Evolutionary conservation across 148 eudicot genomes (phyloP), one percentile per base, ranked within the genome.

Genomic region (Amaranthus hypochondriacus): DNA sequence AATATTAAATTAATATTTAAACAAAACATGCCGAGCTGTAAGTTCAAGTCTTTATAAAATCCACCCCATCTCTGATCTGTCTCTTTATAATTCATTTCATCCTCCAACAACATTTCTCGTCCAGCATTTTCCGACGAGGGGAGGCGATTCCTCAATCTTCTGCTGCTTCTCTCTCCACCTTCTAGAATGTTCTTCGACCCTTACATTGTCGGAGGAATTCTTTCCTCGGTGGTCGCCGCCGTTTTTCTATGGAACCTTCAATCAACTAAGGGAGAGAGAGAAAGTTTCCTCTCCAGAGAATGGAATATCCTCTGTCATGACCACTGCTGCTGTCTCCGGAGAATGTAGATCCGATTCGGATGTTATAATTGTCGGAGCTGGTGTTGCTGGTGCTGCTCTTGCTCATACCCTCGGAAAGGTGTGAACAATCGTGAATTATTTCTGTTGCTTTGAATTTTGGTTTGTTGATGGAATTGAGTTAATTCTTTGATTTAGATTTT

Each of bases 381-480:
- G 97, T 18, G 97, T 91, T 28, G 97, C 97, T 9, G 97, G 97
- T 51, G 92, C 97, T 59, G 97, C 92, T 28, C 90, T 92, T 49
- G 97, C 95, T 80, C 86, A 92, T 65, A 92, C 97, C 49, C 92
- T 92, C 46, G 97, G 95, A 75, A 90, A 89, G 97, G 95, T 90
- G 1, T 28, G 39, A 28, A 28, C 21, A 3, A 5, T 14, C 5
- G 61, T 13, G 14, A 13, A 58, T 15, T n/a, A 58, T n/a, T 0
- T 58, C 2, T 8, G 8, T 15, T 58, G 42, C 39, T 4, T 3
- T 58, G 62, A 5, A 56, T 57, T 57, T 57, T 28, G 39, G 5
- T 21, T 28, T 60, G 46, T 28, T 6, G 61, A n/a, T 60, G 64
- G 6, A 21, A 7, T 6, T 5, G 56, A 8, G 13, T 49, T 68